These are phyloP conservation scores for Helotiales sp. DNA, from an alignment of 2,329 filamentous ascomycete genomes.

Conservation along the genomic window DNA sequence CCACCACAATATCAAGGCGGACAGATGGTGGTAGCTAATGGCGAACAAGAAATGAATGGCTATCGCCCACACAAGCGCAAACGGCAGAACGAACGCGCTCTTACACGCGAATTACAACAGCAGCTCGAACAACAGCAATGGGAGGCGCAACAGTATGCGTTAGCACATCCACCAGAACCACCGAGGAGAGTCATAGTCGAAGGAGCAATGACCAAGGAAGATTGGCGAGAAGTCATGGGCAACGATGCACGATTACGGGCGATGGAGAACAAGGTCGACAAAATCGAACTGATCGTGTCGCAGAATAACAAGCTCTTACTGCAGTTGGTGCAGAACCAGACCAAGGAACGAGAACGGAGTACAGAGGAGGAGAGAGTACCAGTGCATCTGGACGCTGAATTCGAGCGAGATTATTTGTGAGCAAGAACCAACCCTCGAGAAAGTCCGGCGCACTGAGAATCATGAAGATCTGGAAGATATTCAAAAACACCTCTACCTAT, in stretches of 20 bases:
- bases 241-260: conserved; percentile 34
- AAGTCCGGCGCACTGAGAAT: conserved; percentile 24
- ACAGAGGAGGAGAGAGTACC: conserved; percentile 34
- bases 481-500: conserved; percentile 34
- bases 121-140: conserved; percentile 31
- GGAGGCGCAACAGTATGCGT: conserved; percentile 18
- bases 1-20: conserved; percentile 15
- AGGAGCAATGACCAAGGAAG: conserved; percentile 34
- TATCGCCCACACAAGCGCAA: conserved; percentile 31
- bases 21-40: conserved; percentile 27
- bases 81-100: conserved; percentile 27
- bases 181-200: conserved; percentile 33
- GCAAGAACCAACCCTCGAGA: conserved; percentile 18
- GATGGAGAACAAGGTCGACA: conserved; percentile 34
- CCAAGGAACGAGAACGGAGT: conserved; percentile 27
- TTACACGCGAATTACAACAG: conserved; percentile 26
- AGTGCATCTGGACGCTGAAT: conserved; percentile 36
- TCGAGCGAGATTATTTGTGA: conserved; percentile 38
- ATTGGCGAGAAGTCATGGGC: conserved; percentile 36
- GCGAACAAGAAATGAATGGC: conserved; percentile 29
- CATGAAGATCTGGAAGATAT: conserved; percentile 31
- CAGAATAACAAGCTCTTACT: conserved; percentile 36
- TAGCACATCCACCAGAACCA: conserved; percentile 26
- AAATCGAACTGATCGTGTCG: conserved; percentile 33
- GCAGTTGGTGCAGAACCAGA: conserved; percentile 32